Conservation (phyloP, 345 rosid species). For the Carallia pectinifolia region DNA sequence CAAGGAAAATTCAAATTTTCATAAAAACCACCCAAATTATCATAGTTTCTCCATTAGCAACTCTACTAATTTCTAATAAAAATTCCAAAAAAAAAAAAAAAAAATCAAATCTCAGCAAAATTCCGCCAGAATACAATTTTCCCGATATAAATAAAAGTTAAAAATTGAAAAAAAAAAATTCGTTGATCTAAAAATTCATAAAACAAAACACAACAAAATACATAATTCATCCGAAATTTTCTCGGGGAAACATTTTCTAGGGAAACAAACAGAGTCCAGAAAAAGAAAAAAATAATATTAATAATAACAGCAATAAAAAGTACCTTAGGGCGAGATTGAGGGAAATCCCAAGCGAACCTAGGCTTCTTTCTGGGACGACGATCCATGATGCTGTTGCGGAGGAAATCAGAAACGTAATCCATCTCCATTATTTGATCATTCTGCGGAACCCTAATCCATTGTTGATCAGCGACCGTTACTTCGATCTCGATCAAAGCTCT, state of each 20-base stretch:
- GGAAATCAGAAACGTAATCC: conserved; percentile 49
- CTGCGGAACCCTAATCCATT: not conserved
- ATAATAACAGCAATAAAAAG: not conserved
- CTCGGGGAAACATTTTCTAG: not conserved
- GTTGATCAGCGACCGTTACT: not conserved
- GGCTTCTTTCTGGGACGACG: conserved; percentile 65
- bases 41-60: too few species aligned
- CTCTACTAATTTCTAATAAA: too few species aligned
- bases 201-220: not conserved
- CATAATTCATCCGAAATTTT: not conserved
- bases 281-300: not conserved
- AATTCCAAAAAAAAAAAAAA: not conserved
- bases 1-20: not conserved
- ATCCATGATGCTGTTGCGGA: conserved; percentile 53
- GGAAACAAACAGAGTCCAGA: not conserved
- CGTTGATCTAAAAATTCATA: not conserved
- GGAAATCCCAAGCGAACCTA: conserved; percentile 56
- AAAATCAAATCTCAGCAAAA: not conserved
- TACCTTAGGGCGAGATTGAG: conserved; percentile 49
- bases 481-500: not conserved
- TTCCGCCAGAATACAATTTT: too few species aligned
- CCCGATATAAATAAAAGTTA: too few species aligned
- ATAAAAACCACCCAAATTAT: too few species aligned
- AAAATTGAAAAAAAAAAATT: too few species aligned
- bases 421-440: conserved; percentile 40